Evolutionary conservation across 2,329 filamentous ascomycete species (phyloP).

Genomic region (Arthroderma sp.): DNA sequence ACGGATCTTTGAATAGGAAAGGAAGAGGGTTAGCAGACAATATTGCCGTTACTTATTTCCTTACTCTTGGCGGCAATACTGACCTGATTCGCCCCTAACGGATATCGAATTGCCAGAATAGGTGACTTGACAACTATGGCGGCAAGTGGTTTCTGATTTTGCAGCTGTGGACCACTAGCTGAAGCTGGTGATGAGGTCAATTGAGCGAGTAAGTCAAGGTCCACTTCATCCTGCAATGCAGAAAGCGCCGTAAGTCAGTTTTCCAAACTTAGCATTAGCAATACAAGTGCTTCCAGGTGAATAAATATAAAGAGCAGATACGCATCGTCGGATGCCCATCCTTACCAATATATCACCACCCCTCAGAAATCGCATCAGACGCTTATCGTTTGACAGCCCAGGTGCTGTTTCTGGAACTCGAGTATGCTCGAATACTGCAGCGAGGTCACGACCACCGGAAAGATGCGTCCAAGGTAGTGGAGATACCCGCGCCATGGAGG

Average conservation of each 20-base stretch:
- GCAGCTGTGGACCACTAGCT: slow-evolving; percentile 6
- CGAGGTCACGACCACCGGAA: slow-evolving; percentile 23
- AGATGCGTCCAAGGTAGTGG: slow-evolving; percentile 34
- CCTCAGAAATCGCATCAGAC: slow-evolving; percentile 24
- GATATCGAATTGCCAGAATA: slow-evolving; percentile 35
- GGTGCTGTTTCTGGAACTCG: slow-evolving; percentile 3
- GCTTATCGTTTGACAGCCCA: slow-evolving; percentile 10
- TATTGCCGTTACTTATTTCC: not conserved
- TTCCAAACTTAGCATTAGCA: not conserved
- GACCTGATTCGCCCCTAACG: slow-evolving; percentile 20
- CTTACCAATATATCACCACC: slow-evolving; percentile 25
- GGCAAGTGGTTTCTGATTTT: slow-evolving; percentile 20
- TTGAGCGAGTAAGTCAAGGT: slow-evolving; percentile 22
- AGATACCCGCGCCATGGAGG: slow-evolving; percentile 22
- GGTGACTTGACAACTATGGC: slow-evolving; percentile 32
- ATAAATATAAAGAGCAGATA: too few species aligned
- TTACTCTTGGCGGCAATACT: slow-evolving; percentile 1
- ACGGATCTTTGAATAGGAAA: slow-evolving; percentile 23
- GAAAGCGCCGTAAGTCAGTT: not conserved
- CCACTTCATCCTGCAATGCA: slow-evolving; percentile 27
- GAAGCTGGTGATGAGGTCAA: slow-evolving; percentile 10
- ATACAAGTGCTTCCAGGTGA: too few species aligned
- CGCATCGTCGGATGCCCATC: not conserved
- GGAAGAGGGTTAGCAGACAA: slow-evolving; percentile 4
- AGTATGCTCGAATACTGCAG: slow-evolving; percentile 24